phyloP scores from a whole-genome alignment of 495 filamentous ascomycete species.

The Jackrogersella minutella region DNA sequence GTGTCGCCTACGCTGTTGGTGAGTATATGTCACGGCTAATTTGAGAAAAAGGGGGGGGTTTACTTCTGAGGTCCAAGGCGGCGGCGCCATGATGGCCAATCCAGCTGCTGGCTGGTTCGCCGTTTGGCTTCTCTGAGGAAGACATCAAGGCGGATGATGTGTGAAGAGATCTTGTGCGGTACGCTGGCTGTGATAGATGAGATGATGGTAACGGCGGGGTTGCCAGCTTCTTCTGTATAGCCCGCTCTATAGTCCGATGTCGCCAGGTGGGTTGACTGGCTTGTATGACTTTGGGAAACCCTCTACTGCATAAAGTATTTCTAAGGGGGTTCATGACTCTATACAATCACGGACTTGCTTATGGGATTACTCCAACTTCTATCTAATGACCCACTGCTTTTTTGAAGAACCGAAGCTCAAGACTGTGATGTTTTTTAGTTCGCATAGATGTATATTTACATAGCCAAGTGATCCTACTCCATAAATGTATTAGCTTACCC shows the following conservation, averaged over 20 bases:
- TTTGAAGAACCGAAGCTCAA: too few relatives aligned
- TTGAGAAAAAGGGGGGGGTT: conserved; percentile 22
- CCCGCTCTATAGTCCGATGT: conserved; percentile 14
- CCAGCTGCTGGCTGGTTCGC: conserved; percentile 40
- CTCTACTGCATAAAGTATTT: background rate
- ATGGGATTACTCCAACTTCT: too few relatives aligned
- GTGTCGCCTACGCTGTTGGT: conserved; percentile 67
- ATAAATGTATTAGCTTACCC: too few relatives aligned
- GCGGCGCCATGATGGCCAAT: conserved; percentile 53
- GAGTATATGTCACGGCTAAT: background rate
- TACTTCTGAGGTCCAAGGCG: conserved; percentile 55
- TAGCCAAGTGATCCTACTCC: too few relatives aligned
- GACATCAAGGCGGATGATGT: conserved; percentile 7
- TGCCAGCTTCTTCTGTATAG: conserved; percentile 1
- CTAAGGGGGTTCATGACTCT: conserved; percentile 9
- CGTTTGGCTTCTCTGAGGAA: background rate
- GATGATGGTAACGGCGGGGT: conserved; percentile 27
- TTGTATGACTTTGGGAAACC: background rate
- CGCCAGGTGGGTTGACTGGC: conserved; percentile 10
- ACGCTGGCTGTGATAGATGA: background rate
- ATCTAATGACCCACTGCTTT: too few relatives aligned
- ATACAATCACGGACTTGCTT: too few relatives aligned
- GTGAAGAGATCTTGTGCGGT: conserved; percentile 3
- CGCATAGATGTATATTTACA: too few relatives aligned
- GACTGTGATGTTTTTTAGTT: too few relatives aligned